phyloP scores from a whole-genome alignment of 208 protist genomes.

The Herpetomonas samuelpessoai region DNA sequence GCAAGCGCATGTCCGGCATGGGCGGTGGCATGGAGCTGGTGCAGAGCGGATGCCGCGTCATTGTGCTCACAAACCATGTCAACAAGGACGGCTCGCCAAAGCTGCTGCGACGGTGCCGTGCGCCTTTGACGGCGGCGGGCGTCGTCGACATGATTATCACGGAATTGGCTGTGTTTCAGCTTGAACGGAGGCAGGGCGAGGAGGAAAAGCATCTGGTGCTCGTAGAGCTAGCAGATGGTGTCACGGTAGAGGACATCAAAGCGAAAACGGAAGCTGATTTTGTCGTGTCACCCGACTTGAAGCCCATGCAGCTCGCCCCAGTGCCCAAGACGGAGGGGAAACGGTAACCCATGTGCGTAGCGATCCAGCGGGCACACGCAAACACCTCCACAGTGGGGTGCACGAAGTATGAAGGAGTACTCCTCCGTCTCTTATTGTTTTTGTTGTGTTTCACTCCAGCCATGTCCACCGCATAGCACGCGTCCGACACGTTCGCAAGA shows the following conservation, averaged over 20 bases:
- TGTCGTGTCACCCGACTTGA: conserved; percentile 23
- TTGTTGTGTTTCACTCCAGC: too few relatives aligned
- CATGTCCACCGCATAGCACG: too few relatives aligned
- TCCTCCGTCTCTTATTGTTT: too few relatives aligned
- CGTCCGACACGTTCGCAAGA: too few relatives aligned
- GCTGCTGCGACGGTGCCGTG: conserved; percentile 75
- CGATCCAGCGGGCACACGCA: too few relatives aligned
- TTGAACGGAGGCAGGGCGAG: conserved; percentile 25
- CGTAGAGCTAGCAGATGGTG: conserved; percentile 73
- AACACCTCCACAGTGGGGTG: too few relatives aligned
- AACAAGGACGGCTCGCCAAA: conserved; percentile 83
- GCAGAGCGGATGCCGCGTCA: conserved; percentile 66
- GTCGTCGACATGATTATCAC: conserved; percentile 93
- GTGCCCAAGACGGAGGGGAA: not conserved
- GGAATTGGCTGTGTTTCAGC: conserved; percentile 92
- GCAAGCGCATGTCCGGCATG: conserved; percentile 95
- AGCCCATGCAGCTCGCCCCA: conserved; percentile 12
- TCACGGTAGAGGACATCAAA: conserved; percentile 76
- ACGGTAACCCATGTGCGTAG: too few relatives aligned
- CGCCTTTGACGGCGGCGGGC: conserved; percentile 84
- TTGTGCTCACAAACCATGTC: conserved; percentile 95
- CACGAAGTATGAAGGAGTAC: too few relatives aligned
- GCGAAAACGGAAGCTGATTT: conserved; percentile 42
- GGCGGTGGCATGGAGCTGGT: conserved; percentile 95
- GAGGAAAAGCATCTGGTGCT: conserved; percentile 52